phyloP scores from a whole-genome alignment of 2,329 filamentous ascomycete species.

The Penicillium thymicola region DNA sequence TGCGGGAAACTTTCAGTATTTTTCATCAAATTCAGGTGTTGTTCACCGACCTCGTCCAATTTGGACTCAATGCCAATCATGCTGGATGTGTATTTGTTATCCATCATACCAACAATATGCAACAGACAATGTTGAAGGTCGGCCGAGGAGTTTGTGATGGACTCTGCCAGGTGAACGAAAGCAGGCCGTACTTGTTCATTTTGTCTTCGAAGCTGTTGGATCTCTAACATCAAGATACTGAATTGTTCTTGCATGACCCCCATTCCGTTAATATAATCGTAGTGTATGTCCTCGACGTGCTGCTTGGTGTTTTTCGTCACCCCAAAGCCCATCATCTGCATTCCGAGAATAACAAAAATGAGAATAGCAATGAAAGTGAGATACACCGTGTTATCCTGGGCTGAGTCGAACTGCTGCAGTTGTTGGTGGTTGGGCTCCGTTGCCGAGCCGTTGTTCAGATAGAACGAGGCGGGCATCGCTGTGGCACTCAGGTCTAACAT shows the following conservation, averaged over 20 bases:
- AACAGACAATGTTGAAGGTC: background rate
- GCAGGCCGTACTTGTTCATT: background rate
- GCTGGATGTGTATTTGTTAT: background rate
- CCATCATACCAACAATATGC: background rate
- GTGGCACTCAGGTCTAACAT: background rate
- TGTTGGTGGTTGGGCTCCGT: background rate
- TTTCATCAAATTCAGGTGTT: background rate
- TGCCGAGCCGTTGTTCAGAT: background rate
- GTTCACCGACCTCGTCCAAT: background rate
- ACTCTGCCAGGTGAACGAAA: background rate
- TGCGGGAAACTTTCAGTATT: constrained; percentile 1
- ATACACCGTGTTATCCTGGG: too few relatives aligned
- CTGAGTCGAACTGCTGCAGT: background rate
- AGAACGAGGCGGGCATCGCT: background rate
- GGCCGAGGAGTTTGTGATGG: background rate
- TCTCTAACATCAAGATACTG: background rate
- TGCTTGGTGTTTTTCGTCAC: background rate
- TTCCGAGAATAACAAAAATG: background rate
- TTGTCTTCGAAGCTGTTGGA: background rate
- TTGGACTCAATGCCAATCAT: background rate
- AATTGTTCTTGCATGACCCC: background rate
- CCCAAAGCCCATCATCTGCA: background rate
- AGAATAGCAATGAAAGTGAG: background rate
- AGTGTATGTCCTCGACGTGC: background rate
- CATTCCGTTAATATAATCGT: background rate